Evolutionary conservation across 2,329 filamentous ascomycete genomes (phyloP).

Genomic region (Ophiocordyceps camponoti-leonardi): DNA sequence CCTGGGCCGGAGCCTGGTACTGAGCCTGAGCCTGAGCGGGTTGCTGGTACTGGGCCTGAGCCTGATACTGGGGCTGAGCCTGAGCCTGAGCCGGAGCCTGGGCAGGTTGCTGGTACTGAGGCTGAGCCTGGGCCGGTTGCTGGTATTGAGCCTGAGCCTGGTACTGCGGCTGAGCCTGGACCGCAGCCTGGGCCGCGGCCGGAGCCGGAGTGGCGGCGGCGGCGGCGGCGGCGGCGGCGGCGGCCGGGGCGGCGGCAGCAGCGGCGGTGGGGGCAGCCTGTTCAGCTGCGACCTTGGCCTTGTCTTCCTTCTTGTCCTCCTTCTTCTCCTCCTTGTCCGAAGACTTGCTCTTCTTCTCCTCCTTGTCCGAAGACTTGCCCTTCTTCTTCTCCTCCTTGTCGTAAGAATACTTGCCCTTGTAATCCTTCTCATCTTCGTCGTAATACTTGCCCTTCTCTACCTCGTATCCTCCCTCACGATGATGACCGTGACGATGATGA

Average conservation of each 20-base stretch:
- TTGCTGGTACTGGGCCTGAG: too few species aligned
- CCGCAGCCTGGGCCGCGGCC: background rate
- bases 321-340: background rate
- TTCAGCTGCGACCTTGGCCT: background rate
- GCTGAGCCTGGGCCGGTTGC: too few species aligned
- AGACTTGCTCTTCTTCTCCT: background rate
- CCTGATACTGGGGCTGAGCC: too few species aligned
- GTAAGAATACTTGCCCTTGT: background rate
- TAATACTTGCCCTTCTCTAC: background rate
- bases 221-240: background rate
- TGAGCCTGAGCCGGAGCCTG: too few species aligned
- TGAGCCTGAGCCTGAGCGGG: too few species aligned
- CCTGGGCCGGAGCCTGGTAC: too few species aligned
- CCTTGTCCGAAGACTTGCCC: background rate
- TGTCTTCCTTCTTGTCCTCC: background rate
- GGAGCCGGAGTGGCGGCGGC: background rate
- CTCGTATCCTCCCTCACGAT: background rate
- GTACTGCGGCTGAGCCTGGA: background rate
- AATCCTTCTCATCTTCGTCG: background rate
- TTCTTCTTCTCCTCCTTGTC: background rate
- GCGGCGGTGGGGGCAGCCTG: background rate
- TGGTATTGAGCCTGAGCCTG: too few species aligned
- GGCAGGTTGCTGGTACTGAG: too few species aligned
- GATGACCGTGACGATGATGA: background rate
- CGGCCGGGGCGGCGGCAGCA: background rate